Evolutionary conservation across 306 rosid species (phyloP).

Genomic region (Gillenia trifoliata): DNA sequence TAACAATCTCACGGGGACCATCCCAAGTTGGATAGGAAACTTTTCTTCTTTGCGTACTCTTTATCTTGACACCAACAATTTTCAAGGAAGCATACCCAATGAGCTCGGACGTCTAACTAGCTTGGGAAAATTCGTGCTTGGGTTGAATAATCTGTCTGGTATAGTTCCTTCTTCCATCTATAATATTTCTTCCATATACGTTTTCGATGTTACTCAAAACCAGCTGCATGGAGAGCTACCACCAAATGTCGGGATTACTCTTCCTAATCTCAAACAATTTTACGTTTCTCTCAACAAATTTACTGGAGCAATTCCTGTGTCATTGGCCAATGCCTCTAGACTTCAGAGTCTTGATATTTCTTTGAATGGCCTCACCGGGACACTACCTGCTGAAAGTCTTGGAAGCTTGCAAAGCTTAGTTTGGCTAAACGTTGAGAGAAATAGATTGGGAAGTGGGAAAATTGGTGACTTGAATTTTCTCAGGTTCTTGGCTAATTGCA

Average conservation of each 20-base stretch:
- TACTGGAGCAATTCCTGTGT: slow-evolving; percentile 35
- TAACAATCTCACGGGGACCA: slow-evolving; percentile 39
- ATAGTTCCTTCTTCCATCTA: slow-evolving; percentile 26
- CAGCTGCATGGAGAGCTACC: slow-evolving; percentile 37
- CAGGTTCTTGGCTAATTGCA: not conserved
- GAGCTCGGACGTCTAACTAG: not conserved
- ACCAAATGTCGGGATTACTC: slow-evolving; percentile 3
- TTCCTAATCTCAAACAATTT: slow-evolving; percentile 31
- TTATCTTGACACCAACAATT: not conserved
- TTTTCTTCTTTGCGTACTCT: not conserved
- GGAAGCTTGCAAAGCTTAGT: not conserved
- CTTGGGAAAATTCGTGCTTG: not conserved
- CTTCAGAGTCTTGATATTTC: not conserved
- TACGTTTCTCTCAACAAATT: slow-evolving; percentile 22
- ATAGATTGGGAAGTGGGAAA: not conserved
- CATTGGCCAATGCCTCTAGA: slow-evolving; percentile 14
- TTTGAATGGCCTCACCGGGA: not conserved
- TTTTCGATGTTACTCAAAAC: slow-evolving; percentile 20
- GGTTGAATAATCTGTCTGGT: slow-evolving; percentile 31
- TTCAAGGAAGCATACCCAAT: not conserved
- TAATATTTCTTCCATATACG: not conserved
- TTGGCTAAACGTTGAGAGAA: not conserved
- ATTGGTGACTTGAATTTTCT: not conserved
- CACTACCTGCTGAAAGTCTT: not conserved
- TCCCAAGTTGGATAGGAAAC: slow-evolving; percentile 17